Evolutionary conservation across 208 protist species (phyloP).

Genomic region (Zelonia costaricensis): DNA sequence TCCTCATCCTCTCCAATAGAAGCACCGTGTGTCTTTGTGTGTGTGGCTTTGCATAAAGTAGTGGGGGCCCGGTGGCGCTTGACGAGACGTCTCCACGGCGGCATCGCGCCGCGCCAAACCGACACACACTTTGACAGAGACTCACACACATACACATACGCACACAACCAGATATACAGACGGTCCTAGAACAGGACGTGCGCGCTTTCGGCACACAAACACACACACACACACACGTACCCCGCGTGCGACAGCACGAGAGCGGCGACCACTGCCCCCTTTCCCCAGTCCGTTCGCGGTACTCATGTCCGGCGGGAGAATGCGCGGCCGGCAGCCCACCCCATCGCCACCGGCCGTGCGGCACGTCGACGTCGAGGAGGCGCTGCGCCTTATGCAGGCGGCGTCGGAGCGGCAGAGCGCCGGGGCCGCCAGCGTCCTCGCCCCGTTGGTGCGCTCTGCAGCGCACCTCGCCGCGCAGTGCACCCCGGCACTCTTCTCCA

Average conservation of each 20-base stretch:
- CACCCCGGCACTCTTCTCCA: conserved; percentile 38
- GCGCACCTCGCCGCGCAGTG: conserved; percentile 26
- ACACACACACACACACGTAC: neutral
- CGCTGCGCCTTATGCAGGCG: conserved; percentile 17
- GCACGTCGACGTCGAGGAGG: conserved; percentile 16
- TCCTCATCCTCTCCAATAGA: too few species aligned
- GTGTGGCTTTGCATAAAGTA: neutral
- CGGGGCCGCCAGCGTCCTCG: conserved; percentile 9
- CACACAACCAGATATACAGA: neutral
- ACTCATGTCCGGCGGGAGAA: neutral
- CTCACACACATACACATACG: neutral
- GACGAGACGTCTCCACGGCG: too few species aligned
- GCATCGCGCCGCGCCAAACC: too few species aligned
- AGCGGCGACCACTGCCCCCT: neutral
- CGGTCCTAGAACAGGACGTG: too few species aligned
- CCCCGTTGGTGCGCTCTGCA: conserved; percentile 19
- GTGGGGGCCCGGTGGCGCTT: too few species aligned
- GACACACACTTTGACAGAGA: neutral
- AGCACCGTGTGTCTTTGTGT: neutral
- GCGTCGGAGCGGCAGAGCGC: conserved; percentile 12
- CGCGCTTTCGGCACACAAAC: too few species aligned
- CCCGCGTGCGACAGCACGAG: neutral
- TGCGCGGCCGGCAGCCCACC: neutral
- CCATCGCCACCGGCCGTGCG: conserved; percentile 9
- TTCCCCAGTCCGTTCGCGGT: neutral